These are phyloP conservation scores for Kockiozyma suomiensis DNA, from an alignment of 805 yeast species.

Conservation along the genomic window DNA sequence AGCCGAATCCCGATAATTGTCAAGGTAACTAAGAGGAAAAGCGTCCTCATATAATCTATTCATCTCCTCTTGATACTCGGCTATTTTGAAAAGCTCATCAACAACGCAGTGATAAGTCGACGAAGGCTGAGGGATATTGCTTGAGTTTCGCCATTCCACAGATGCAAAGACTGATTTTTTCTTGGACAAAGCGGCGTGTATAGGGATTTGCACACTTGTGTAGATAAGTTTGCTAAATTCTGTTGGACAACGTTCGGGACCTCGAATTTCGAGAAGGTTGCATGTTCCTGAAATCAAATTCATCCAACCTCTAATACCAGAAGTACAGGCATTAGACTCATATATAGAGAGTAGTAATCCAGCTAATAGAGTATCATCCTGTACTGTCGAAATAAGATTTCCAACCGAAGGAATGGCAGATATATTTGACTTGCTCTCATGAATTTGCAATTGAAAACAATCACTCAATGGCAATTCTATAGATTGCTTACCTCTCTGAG, in stretches of 20 bases:
- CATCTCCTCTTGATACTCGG: not conserved
- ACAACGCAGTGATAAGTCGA: not conserved
- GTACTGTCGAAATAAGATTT: not conserved
- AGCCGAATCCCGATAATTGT: not conserved
- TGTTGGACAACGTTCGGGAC: not conserved
- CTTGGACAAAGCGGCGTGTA: not conserved
- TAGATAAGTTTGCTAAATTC: not conserved
- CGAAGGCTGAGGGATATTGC: not conserved
- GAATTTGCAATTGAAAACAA: too few species aligned
- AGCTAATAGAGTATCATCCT: not conserved
- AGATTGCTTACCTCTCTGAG: too few species aligned
- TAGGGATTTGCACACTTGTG: not conserved
- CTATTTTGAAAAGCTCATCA: conserved; percentile 1
- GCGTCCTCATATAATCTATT: not conserved
- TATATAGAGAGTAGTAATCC: not conserved
- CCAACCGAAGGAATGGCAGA: too few species aligned
- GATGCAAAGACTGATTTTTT: not conserved
- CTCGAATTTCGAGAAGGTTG: not conserved
- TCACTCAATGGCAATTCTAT: too few species aligned
- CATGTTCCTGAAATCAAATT: not conserved
- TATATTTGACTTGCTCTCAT: too few species aligned
- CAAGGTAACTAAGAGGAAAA: not conserved
- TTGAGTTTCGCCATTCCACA: not conserved
- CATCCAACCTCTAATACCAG: conserved; percentile 1
- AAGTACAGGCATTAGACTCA: not conserved